These are phyloP conservation scores for Yamadazyma paraphyllophila DNA, from an alignment of 805 yeast genomes.

Conservation along the genomic window DNA sequence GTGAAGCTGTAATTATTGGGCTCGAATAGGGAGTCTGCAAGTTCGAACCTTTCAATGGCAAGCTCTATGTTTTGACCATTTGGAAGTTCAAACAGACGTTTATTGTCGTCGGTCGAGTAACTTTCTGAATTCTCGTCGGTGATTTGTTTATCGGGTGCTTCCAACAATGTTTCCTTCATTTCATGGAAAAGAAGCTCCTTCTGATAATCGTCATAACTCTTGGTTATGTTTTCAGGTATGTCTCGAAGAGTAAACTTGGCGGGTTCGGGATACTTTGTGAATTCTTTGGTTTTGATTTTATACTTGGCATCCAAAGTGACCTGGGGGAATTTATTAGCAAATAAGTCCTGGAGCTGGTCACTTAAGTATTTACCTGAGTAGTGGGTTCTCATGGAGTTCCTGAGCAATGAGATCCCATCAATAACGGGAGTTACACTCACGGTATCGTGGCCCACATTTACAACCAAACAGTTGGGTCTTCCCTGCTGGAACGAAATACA, in stretches of 20 bases:
- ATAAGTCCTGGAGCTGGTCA: conserved; percentile 47
- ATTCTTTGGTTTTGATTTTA: conserved; percentile 47
- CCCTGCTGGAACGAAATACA: conserved; percentile 88
- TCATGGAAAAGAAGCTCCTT: conserved; percentile 58
- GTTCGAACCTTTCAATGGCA: conserved; percentile 55
- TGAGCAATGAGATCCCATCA: conserved; percentile 75
- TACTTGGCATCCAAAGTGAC: conserved; percentile 30
- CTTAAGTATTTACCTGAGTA: conserved; percentile 70
- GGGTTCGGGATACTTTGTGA: conserved; percentile 31
- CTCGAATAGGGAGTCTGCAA: conserved; percentile 72
- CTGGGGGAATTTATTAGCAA: conserved; percentile 27
- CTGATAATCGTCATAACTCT: conserved; percentile 56
- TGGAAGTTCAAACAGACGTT: conserved; percentile 68
- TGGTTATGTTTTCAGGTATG: conserved; percentile 36
- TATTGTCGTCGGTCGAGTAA: conserved; percentile 16
- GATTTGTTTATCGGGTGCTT: conserved; percentile 46
- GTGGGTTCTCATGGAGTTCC: conserved; percentile 66
- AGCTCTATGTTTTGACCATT: conserved; percentile 68
- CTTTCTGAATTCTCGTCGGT: conserved; percentile 18
- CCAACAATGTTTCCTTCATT: conserved; percentile 70
- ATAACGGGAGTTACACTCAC: conserved; percentile 77
- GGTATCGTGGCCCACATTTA: conserved; percentile 80
- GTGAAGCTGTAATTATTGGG: conserved; percentile 48
- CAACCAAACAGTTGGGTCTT: conserved; percentile 80
- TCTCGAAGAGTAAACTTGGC: conserved; percentile 21